These are phyloP conservation scores for Allium cepa DNA, from an alignment of 106 monocot genomes.

Conservation along the genomic window DNA sequence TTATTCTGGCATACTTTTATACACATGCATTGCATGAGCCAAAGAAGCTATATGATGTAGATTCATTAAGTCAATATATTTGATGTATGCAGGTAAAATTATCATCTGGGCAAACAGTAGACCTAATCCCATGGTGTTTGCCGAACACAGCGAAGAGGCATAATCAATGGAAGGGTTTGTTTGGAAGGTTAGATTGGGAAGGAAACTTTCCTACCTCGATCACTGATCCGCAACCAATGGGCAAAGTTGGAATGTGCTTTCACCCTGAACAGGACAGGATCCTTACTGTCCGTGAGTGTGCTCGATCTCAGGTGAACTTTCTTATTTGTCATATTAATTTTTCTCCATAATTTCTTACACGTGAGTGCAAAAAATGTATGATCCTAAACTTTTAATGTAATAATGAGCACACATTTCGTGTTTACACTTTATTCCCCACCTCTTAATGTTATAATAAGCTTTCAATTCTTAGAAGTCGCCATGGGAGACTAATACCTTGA, in stretches of 20 bases:
- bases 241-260: conserved; percentile 99
- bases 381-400: too few relatives aligned
- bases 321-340: too few relatives aligned
- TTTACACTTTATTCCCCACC: too few relatives aligned
- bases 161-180: conserved; percentile 96
- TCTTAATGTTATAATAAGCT: too few relatives aligned
- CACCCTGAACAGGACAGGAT: conserved; percentile 97
- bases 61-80: too few relatives aligned
- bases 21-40: background rate
- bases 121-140: conserved; percentile 93
- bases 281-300: conserved; percentile 93
- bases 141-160: conserved; percentile 89
- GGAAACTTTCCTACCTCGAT: conserved; percentile 99
- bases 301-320: conserved; percentile 75
- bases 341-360: too few relatives aligned
- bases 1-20: background rate
- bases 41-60: too few relatives aligned
- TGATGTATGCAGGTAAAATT: conserved; percentile 51
- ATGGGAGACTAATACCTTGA: too few relatives aligned
- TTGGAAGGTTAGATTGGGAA: conserved; percentile 86
- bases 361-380: too few relatives aligned
- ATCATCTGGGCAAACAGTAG: conserved; percentile 66
- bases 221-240: conserved; percentile 99
- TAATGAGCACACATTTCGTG: too few relatives aligned
- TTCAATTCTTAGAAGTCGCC: too few relatives aligned